Conservation (phyloP, 805 yeast species). For the Candida krabiensis region DNA sequence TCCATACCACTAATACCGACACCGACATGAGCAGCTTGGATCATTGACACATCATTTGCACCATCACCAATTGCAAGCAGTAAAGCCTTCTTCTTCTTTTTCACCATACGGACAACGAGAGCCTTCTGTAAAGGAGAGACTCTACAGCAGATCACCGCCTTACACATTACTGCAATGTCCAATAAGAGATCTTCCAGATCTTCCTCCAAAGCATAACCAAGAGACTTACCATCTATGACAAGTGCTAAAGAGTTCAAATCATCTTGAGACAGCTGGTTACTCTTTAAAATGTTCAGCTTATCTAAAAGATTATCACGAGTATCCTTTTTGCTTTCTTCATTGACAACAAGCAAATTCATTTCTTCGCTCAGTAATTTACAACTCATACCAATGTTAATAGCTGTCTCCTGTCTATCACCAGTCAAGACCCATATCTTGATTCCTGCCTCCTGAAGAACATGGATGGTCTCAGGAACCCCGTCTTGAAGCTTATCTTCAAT, state of each 20-base stretch:
- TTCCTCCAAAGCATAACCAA: conserved; percentile 80
- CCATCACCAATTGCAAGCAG: conserved; percentile 97
- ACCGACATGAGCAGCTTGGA: conserved; percentile 99
- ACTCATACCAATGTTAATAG: conserved; percentile 97
- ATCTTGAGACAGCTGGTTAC: conserved; percentile 62
- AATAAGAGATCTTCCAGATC: conserved; percentile 77
- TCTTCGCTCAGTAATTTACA: conserved; percentile 93
- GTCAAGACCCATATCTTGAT: conserved; percentile 97
- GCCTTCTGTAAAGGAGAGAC: conserved; percentile 98
- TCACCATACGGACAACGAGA: conserved; percentile 90
- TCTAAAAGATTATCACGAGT: conserved; percentile 70
- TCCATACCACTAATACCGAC: conserved; percentile 99
- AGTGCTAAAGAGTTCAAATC: conserved; percentile 82
- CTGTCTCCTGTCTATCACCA: conserved; percentile 98
- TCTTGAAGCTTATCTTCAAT: conserved; percentile 97
- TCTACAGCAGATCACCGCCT: conserved; percentile 96
- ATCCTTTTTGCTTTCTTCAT: conserved; percentile 81
- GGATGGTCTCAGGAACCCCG: conserved; percentile 97
- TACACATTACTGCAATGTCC: conserved; percentile 80
- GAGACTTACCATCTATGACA: conserved; percentile 91
- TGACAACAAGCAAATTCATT: conserved; percentile 87
- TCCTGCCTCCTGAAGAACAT: conserved; percentile 93
- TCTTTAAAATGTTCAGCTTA: conserved; percentile 71
- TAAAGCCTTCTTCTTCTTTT: conserved; percentile 71
- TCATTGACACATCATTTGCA: conserved; percentile 98